Evolutionary conservation across 1,284 basidiomycete species (phyloP).

Genomic region (Trametes polyzona): DNA sequence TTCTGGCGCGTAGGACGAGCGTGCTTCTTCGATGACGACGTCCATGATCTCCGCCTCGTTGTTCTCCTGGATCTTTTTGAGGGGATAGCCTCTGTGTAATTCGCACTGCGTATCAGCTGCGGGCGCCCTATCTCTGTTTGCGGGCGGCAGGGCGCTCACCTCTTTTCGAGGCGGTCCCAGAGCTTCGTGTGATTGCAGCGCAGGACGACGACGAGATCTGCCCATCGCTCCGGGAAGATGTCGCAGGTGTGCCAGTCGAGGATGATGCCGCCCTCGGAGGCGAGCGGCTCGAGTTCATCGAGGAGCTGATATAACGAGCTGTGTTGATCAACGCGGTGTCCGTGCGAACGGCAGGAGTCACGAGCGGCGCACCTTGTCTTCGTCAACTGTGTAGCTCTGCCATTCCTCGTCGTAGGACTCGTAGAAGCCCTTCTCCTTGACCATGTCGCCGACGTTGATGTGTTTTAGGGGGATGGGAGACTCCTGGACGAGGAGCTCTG

Average conservation of each 20-base stretch:
- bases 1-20: conserved; percentile 81
- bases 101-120: not conserved
- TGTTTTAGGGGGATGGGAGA: conserved; percentile 73
- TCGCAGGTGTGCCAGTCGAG: conserved; percentile 99
- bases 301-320: conserved; percentile 58
- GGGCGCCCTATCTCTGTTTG: not conserved
- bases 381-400: conserved; percentile 94
- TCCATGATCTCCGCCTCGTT: conserved; percentile 99
- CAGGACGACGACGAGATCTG: conserved; percentile 95
- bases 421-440: conserved; percentile 85
- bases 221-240: conserved; percentile 94
- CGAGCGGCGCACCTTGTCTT: conserved; percentile 78
- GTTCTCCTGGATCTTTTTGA: conserved; percentile 98
- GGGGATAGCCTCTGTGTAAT: conserved; percentile 73
- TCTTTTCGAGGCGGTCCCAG: conserved; percentile 93
- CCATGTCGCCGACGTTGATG: conserved; percentile 89
- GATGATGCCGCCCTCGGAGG: conserved; percentile 76
- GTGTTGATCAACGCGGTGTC: conserved; percentile 18
- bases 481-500: conserved; percentile 74
- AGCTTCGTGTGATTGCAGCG: conserved; percentile 87
- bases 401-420: conserved; percentile 92
- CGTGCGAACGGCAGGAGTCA: conserved; percentile 7
- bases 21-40: conserved; percentile 88
- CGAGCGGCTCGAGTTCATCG: conserved; percentile 84
- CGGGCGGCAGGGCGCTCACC: conserved; percentile 51